phyloP scores from a whole-genome alignment of 352 stramenopile genomes.

The Aphanomyces invadans region DNA sequence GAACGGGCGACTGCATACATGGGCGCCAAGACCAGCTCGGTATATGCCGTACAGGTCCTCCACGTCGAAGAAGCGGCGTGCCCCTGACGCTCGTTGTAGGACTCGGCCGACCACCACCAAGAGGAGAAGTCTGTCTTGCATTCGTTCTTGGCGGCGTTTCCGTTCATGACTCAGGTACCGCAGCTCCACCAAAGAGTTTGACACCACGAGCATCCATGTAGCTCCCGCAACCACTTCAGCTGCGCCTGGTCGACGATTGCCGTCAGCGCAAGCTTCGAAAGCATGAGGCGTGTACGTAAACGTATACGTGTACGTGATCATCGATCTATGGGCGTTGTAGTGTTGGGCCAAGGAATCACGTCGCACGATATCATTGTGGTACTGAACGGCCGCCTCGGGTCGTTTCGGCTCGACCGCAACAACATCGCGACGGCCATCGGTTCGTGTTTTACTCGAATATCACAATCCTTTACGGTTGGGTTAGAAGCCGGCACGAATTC shows the following conservation, averaged over 20 bases:
- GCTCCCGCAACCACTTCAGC: not conserved
- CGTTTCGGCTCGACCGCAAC: not conserved
- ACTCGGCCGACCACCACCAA: not conserved
- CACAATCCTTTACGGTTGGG: not conserved
- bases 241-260: not conserved
- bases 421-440: not conserved
- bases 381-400: not conserved
- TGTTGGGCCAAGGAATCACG: not conserved
- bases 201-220: not conserved
- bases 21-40: not conserved
- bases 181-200: not conserved
- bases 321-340: not conserved
- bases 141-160: constrained; percentile 4
- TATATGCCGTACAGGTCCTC: not conserved
- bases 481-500: not conserved
- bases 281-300: constrained; percentile 1
- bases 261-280: not conserved
- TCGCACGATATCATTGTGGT: constrained; percentile 21
- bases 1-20: constrained; percentile 18
- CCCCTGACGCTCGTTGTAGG: not conserved
- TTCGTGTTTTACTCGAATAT: constrained; percentile 10
- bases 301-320: not conserved
- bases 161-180: constrained; percentile 14
- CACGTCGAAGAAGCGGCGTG: not conserved
- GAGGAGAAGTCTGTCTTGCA: not conserved